Base-by-base conservation (phyloP, 2,329 filamentous ascomycete genomes). In the Scedosporium boydii region DNA sequence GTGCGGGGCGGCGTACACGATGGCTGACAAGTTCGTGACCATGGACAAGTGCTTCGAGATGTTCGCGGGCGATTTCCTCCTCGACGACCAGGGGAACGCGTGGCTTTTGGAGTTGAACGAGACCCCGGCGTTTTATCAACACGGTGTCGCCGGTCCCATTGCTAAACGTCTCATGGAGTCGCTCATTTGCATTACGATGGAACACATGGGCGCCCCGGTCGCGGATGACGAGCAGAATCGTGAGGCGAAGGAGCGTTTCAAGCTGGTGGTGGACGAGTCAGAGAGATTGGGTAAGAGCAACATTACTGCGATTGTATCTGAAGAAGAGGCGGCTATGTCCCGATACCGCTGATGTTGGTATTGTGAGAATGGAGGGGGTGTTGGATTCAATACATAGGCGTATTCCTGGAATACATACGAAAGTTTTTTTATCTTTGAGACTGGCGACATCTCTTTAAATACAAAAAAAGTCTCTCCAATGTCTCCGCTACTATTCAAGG, bases 71-170 rank as follows among this genome's bases (percentile, higher is more conserved):
- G 74, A 76, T 55, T 76, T 74, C 26, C 64, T 76, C 18, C 59
- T 76, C 6, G 74, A 76, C 46, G 64, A 65, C 0, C 62, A 63
- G 0, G 74, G 73, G 0, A 68, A 61, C 0, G 71, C 68, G 0
- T 76, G 74, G 74, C 61, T 76, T 0, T 62, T 76, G 0, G 74
- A 76, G 63, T 73, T 72, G 0, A 76, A 76, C 18, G 73, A 76
- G 66, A 74, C 73, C 23, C 74, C 74, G 0, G 74, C 74, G 0
- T 75, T 76, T 48, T 76, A 76, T 53, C 63, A 76, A 21, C 66
- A 71, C 0, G 72, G 71, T 0, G 68, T 72, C 1, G 72, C 74
- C 0, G 73, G 73, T 0, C 67, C 70, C n/a, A 44, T 76, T 56
- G 69, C 74, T 0, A 38, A 69, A 46, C 64, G 72, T 0, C 64